phyloP scores from a whole-genome alignment of 176 grass and related monocot species.

The Melocanna baccifera region DNA sequence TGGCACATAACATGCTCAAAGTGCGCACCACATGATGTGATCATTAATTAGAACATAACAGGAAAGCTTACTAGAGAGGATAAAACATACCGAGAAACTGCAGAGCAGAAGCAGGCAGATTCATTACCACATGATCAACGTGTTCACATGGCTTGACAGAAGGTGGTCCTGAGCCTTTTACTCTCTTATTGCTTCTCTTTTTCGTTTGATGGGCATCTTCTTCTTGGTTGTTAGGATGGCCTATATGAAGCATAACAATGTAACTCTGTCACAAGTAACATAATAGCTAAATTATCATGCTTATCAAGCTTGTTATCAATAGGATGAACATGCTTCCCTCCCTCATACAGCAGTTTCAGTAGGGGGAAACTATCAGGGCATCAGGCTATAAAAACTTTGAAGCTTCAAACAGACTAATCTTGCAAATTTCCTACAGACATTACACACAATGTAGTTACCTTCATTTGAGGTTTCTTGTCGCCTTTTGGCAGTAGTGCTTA shows the following conservation, averaged over 20 bases:
- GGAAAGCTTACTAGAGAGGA: background rate
- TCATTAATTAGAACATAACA: background rate
- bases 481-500: constrained; percentile 57
- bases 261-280: constrained; percentile 10
- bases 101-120: constrained; percentile 90
- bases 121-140: constrained; percentile 91
- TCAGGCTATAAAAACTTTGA: background rate
- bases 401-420: constrained; percentile 7
- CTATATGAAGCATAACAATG: constrained; percentile 18
- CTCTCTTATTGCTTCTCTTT: constrained; percentile 69
- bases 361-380: background rate
- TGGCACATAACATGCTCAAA: background rate
- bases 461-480: constrained; percentile 48
- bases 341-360: constrained; percentile 12
- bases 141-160: constrained; percentile 63
- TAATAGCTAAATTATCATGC: background rate
- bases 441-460: constrained; percentile 44
- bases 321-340: constrained; percentile 1
- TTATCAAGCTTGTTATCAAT: constrained; percentile 1
- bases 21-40: background rate
- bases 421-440: constrained; percentile 13
- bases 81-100: constrained; percentile 72
- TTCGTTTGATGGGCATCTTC: constrained; percentile 43
- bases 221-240: constrained; percentile 39
- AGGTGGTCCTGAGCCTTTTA: constrained; percentile 47